A percentile compares a stretch with the other conserved stretches of the same genome.
Conservation (phyloP, 352 stramenopile species). For the Thalassiosira hispida region DNA sequence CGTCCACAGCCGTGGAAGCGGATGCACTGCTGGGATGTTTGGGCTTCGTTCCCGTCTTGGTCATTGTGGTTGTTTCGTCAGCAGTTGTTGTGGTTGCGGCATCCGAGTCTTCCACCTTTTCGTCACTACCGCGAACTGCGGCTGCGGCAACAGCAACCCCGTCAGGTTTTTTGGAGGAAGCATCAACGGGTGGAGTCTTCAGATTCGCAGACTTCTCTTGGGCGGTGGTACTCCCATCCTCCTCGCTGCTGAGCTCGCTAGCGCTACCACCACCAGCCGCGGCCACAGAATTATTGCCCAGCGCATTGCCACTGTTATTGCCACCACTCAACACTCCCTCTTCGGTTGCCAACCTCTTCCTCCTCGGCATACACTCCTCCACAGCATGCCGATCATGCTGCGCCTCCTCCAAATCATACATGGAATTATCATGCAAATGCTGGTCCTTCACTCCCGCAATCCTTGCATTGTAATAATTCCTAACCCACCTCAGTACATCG, state of each 20-base stretch:
- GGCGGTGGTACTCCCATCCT: background rate
- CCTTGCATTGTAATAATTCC: conserved; percentile 72
- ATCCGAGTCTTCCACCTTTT: conserved; percentile 17
- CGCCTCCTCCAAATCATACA: conserved; percentile 17
- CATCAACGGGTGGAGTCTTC: background rate
- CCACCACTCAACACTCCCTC: background rate
- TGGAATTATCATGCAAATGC: background rate
- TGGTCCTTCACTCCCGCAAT: conserved; percentile 61
- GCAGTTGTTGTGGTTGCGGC: conserved; percentile 11
- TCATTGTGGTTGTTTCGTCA: conserved; percentile 12
- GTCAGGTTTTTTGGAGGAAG: background rate
- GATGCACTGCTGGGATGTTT: conserved; percentile 18
- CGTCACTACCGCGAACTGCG: background rate
- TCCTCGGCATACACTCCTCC: background rate
- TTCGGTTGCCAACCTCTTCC: conserved; percentile 1
- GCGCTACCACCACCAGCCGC: background rate
- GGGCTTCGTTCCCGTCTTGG: conserved; percentile 29
- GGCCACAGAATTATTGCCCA: background rate
- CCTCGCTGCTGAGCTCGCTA: background rate
- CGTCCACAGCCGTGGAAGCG: background rate
- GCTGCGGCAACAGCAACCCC: background rate
- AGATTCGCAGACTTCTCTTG: conserved; percentile 6
- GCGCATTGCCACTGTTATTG: background rate
- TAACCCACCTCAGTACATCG: conserved; percentile 69
- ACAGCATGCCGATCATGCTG: background rate